Percentiles rank a stretch among this genome's conserved stretches.
Evolutionary conservation across 2,329 filamentous ascomycete genomes (phyloP).

Genomic region (Pseudocercospora fijiensis): DNA sequence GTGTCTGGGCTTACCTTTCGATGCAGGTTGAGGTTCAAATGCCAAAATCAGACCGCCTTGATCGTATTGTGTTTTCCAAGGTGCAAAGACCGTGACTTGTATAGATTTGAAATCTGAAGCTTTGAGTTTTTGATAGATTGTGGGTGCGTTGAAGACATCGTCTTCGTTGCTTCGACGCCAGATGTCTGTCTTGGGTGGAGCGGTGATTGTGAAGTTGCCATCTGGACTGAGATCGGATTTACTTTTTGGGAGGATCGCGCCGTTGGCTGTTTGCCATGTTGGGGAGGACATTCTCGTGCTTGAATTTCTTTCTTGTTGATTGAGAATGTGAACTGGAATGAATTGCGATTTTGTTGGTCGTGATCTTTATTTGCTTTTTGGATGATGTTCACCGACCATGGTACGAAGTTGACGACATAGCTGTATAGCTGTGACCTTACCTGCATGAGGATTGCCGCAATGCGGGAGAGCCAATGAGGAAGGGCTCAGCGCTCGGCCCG

Average conservation of each 20-base stretch:
- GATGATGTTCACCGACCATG: conserved; percentile 6
- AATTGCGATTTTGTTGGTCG: not conserved
- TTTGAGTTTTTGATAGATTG: conserved; percentile 28
- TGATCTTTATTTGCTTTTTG: conserved; percentile 1
- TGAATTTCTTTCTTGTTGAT: not conserved
- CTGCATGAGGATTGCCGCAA: conserved; percentile 12
- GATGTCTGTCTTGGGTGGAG: conserved; percentile 65
- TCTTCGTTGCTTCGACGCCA: conserved; percentile 68
- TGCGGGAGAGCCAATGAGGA: conserved; percentile 11
- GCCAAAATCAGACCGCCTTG: conserved; percentile 61
- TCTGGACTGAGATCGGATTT: not conserved
- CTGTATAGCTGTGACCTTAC: not conserved
- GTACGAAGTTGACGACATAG: conserved; percentile 19
- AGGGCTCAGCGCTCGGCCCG: not conserved
- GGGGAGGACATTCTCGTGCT: not conserved
- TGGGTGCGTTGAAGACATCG: conserved; percentile 48
- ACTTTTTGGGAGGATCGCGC: conserved; percentile 10
- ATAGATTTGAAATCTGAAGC: conserved; percentile 59
- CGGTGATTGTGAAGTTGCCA: conserved; percentile 48
- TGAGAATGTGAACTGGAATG: not conserved
- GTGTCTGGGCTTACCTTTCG: not conserved
- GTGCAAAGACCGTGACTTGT: conserved; percentile 60
- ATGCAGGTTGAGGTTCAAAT: conserved; percentile 21
- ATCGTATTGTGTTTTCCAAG: conserved; percentile 64
- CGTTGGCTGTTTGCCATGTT: conserved; percentile 15